Conservation (phyloP, 805 yeast species). For the Wickerhamomyces strasburgensis region DNA sequence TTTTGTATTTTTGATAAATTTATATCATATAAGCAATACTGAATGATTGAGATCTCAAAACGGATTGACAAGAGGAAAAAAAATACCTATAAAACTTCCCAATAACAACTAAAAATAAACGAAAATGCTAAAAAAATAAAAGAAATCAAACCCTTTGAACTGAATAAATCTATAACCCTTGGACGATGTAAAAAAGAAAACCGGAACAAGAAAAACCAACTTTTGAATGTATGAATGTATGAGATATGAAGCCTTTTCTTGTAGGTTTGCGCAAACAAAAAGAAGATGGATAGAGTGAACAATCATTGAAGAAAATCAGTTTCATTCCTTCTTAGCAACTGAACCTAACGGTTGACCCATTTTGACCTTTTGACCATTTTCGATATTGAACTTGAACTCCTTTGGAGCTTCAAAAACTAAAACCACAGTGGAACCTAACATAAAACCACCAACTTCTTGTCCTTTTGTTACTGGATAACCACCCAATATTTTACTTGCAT, state of each 20-base stretch:
- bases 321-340: conserved; percentile 6
- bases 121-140: neutral
- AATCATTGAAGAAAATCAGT: neutral
- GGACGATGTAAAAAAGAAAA: neutral
- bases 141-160: too few species aligned
- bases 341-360: conserved; percentile 80
- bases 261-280: too few species aligned
- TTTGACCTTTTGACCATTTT: conserved; percentile 70
- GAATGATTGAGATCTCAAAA: too few species aligned
- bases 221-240: too few species aligned
- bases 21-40: too few species aligned
- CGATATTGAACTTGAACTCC: conserved; percentile 62
- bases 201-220: too few species aligned
- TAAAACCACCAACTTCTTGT: conserved; percentile 95
- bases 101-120: too few species aligned
- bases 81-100: neutral
- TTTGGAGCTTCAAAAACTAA: conserved; percentile 94
- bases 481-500: conserved; percentile 68
- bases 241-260: neutral
- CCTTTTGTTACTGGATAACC: conserved; percentile 91
- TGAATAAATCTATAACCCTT: neutral
- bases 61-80: too few species aligned
- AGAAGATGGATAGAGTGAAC: neutral
- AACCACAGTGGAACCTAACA: conserved; percentile 94
- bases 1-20: too few species aligned